A percentile compares a stretch with the other conserved stretches of the same genome.
phyloP scores from a whole-genome alignment of 148 eudicot species.

The Rhododendron henanense region DNA sequence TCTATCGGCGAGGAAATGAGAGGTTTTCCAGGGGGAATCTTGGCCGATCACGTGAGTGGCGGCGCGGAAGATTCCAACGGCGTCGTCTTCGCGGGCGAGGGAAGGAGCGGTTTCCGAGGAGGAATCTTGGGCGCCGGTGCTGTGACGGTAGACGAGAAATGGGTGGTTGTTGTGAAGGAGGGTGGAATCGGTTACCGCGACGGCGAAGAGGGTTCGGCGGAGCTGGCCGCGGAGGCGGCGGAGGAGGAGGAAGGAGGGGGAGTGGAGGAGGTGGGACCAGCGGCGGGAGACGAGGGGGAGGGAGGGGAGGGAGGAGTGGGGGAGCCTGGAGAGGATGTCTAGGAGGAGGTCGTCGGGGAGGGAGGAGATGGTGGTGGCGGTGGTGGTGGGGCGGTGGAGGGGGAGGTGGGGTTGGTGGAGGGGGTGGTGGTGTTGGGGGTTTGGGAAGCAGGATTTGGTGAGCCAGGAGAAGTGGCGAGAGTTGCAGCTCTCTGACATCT shows the following conservation, averaged over 20 bases:
- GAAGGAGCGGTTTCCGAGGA: background rate
- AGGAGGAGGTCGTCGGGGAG: slow-evolving; percentile 74
- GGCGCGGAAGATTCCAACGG: background rate
- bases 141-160: background rate
- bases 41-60: background rate
- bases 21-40: slow-evolving; percentile 31
- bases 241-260: slow-evolving; percentile 44
- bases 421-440: slow-evolving; percentile 29
- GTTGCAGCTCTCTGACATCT: slow-evolving; percentile 37
- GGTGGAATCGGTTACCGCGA: slow-evolving; percentile 28
- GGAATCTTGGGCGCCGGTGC: slow-evolving; percentile 10
- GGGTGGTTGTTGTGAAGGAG: background rate
- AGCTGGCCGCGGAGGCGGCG: slow-evolving; percentile 44
- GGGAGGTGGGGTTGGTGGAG: slow-evolving; percentile 7
- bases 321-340: slow-evolving; percentile 53
- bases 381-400: background rate
- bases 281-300: slow-evolving; percentile 61
- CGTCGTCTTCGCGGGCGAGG: background rate
- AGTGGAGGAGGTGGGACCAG: slow-evolving; percentile 57
- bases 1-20: slow-evolving; percentile 8
- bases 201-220: slow-evolving; percentile 41
- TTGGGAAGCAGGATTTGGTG: slow-evolving; percentile 71
- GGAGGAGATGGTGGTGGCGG: slow-evolving; percentile 36
- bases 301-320: slow-evolving; percentile 48
- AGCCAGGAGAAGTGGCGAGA: slow-evolving; percentile 78